Evolutionary conservation across 2,329 filamentous ascomycete species (phyloP).

Genomic region (Dissoconium aciculare): DNA sequence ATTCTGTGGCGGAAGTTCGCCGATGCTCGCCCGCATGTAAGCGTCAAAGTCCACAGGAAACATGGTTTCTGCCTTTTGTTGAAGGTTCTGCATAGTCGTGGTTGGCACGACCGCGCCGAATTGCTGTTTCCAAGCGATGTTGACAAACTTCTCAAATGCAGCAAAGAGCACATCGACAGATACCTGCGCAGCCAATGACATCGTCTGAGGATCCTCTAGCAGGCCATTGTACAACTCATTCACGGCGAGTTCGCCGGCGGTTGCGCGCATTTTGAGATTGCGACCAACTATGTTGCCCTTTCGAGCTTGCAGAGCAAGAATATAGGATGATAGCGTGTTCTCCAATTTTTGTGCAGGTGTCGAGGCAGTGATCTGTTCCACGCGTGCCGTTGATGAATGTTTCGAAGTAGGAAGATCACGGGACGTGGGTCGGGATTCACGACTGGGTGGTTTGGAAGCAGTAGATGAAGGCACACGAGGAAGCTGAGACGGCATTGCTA

Average conservation of each 20-base stretch:
- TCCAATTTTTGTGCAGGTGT: conserved; percentile 62
- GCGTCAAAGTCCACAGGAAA: conserved; percentile 57
- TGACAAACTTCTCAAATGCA: conserved; percentile 85
- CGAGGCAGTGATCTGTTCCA: conserved; percentile 9
- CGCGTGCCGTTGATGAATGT: conserved; percentile 40
- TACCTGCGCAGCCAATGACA: conserved; percentile 59
- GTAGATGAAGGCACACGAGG: conserved; percentile 16
- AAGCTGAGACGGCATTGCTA: conserved; percentile 13
- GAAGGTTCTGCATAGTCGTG: conserved; percentile 57
- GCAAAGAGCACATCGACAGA: conserved; percentile 75
- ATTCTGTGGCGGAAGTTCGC: conserved; percentile 42
- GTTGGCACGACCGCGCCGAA: conserved; percentile 73
- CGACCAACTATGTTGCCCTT: conserved; percentile 78
- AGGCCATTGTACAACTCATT: conserved; percentile 85
- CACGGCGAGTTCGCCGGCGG: conserved; percentile 62
- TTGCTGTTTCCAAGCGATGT: conserved; percentile 73
- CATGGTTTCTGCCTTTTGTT: conserved; percentile 45
- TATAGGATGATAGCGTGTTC: conserved; percentile 70
- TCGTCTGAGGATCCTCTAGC: conserved; percentile 66
- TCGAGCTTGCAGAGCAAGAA: conserved; percentile 65
- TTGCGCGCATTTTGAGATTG: conserved; percentile 52
- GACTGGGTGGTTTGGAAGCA: conserved; percentile 24
- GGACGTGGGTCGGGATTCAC: conserved; percentile 23
- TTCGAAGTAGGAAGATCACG: conserved; percentile 15
- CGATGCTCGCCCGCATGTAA: conserved; percentile 39